Percentiles rank a stretch among this genome's conserved stretches.
Conservation (phyloP, 306 rosid species). For the Macrotyloma uniflorum region DNA sequence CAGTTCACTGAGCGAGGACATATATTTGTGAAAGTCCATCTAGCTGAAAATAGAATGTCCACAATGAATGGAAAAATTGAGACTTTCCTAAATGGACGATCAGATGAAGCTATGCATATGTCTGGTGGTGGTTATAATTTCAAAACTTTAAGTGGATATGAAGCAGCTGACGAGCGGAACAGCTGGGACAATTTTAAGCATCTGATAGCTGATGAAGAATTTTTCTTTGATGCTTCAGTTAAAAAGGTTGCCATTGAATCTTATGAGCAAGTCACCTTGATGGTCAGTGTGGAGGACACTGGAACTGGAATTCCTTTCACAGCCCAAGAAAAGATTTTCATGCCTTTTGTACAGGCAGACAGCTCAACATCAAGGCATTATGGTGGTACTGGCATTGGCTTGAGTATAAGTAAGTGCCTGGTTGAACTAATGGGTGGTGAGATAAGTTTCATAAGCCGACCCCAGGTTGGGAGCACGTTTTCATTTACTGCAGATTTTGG, state of each 20-base stretch:
- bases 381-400: slow-evolving; percentile 98
- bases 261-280: slow-evolving; percentile 70
- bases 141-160: slow-evolving; percentile 83
- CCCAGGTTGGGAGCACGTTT: slow-evolving; percentile 93
- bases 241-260: slow-evolving; percentile 44
- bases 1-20: slow-evolving; percentile 99
- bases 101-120: slow-evolving; percentile 52
- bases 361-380: slow-evolving; percentile 96
- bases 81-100: slow-evolving; percentile 59
- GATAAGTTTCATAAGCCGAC: slow-evolving; percentile 74
- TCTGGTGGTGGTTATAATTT: slow-evolving; percentile 56
- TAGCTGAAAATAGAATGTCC: slow-evolving; percentile 59
- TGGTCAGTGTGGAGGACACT: slow-evolving; percentile 94
- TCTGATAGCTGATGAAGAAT: slow-evolving; percentile 68
- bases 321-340: slow-evolving; percentile 85
- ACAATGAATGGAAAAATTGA: slow-evolving; percentile 55
- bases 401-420: slow-evolving; percentile 95
- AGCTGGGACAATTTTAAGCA: slow-evolving; percentile 83
- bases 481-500: slow-evolving; percentile 74
- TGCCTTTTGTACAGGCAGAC: slow-evolving; percentile 97
- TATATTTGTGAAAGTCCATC: slow-evolving; percentile 85
- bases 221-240: slow-evolving; percentile 52
- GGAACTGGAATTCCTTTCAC: slow-evolving; percentile 92
- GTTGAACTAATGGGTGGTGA: slow-evolving; percentile 97
- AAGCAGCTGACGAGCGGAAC: slow-evolving; percentile 90